phyloP scores from a whole-genome alignment of 441 rosid species.

The Eutrema salsugineum region DNA sequence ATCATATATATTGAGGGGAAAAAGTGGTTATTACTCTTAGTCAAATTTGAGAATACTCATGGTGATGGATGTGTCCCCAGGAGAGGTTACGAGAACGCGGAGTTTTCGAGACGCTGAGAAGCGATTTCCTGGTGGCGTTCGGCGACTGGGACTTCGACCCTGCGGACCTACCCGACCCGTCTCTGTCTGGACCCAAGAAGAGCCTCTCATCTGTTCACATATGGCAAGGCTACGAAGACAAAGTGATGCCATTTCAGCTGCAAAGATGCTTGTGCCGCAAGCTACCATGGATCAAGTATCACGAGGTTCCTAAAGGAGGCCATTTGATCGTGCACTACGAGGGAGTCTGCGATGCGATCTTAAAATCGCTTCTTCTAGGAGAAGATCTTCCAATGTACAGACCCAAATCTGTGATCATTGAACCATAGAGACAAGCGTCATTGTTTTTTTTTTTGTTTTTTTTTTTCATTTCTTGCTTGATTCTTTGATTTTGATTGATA shows the following conservation, averaged over 20 bases:
- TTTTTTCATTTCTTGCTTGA: not conserved
- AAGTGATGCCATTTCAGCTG: constrained; percentile 55
- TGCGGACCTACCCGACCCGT: constrained; percentile 39
- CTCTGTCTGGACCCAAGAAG: constrained; percentile 7
- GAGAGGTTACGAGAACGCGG: constrained; percentile 40
- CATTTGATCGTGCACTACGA: constrained; percentile 56
- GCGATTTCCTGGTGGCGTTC: constrained; percentile 43
- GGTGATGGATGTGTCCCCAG: constrained; percentile 23
- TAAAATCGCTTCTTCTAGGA: constrained; percentile 48
- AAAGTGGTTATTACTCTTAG: not conserved
- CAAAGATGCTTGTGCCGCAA: constrained; percentile 43
- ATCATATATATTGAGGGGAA: not conserved
- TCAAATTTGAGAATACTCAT: not conserved
- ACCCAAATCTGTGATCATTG: constrained; percentile 22
- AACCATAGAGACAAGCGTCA: not conserved
- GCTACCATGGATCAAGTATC: constrained; percentile 56
- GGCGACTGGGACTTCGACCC: constrained; percentile 71
- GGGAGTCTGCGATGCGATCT: constrained; percentile 46
- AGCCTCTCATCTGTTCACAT: constrained; percentile 40
- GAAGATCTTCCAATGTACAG: constrained; percentile 50
- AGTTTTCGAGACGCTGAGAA: constrained; percentile 45
- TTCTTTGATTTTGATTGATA: constrained; percentile 2
- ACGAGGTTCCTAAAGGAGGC: constrained; percentile 62
- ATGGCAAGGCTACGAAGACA: constrained; percentile 75
- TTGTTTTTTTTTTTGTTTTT: not conserved